These are phyloP conservation scores for Dimargaris verticillata DNA, from an alignment of 192 early-diverging fungal genomes.

Conservation along the genomic window DNA sequence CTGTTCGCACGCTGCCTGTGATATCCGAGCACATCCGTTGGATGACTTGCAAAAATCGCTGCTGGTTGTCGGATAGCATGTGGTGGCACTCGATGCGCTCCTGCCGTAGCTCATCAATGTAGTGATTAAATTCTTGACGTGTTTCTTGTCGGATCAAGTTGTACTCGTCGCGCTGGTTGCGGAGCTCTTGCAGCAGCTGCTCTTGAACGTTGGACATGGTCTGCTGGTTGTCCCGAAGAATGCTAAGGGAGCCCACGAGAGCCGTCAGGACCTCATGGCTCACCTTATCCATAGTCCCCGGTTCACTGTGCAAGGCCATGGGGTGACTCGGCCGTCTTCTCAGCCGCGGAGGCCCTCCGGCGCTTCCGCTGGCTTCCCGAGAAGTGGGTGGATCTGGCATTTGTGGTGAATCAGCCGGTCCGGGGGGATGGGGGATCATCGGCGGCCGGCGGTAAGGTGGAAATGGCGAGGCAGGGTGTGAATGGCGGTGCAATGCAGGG, in stretches of 20 bases:
- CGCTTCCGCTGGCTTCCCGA: neutral
- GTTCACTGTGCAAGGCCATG: too few relatives aligned
- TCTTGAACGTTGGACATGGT: neutral
- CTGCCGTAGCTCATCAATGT: constrained; percentile 6
- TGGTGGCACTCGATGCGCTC: constrained; percentile 7
- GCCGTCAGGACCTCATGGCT: neutral
- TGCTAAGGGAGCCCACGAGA: neutral
- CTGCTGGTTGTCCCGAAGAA: constrained; percentile 6
- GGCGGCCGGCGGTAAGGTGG: neutral
- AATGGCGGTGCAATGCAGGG: too few relatives aligned
- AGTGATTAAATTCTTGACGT: neutral
- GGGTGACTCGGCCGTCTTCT: neutral
- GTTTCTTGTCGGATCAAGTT: constrained; percentile 4
- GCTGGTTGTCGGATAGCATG: constrained; percentile 2
- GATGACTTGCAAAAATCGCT: neutral
- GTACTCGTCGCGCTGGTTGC: neutral
- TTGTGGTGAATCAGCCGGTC: neutral
- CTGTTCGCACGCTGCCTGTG: too few relatives aligned
- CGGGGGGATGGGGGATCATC: neutral
- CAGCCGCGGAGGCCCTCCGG: neutral
- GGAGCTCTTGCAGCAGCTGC: constrained; percentile 1
- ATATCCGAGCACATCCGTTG: neutral
- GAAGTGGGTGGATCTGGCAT: neutral
- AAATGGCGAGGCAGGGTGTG: too few relatives aligned
- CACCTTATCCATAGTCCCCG: too few relatives aligned